Conservation (phyloP, 2,329 filamentous ascomycete genomes). For the Coniochaeta ligniaria region DNA sequence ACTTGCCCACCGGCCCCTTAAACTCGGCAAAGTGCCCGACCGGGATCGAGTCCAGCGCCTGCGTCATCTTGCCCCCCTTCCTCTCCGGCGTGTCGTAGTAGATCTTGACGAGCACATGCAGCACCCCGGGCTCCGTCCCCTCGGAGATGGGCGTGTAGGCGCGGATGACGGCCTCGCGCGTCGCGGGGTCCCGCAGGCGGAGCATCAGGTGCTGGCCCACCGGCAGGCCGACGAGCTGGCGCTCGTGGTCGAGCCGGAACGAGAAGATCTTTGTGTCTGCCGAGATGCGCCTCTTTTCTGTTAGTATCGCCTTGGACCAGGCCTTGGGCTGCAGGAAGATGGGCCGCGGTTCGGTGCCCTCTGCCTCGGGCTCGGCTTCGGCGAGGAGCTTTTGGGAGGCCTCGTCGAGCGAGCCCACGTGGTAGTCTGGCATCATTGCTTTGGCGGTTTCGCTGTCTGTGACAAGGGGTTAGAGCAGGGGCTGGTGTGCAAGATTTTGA, state of each 20-base stretch:
- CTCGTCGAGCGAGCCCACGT: slow-evolving; percentile 70
- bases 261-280: slow-evolving; percentile 76
- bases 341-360: slow-evolving; percentile 34
- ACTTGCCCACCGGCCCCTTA: slow-evolving; percentile 83
- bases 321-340: slow-evolving; percentile 64
- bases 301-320: slow-evolving; percentile 69
- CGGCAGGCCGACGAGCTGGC: slow-evolving; percentile 68
- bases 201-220: slow-evolving; percentile 85
- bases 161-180: slow-evolving; percentile 67
- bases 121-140: slow-evolving; percentile 46
- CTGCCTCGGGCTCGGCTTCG: slow-evolving; percentile 23
- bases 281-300: slow-evolving; percentile 62
- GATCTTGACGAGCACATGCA: slow-evolving; percentile 77
- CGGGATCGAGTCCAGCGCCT: slow-evolving; percentile 65
- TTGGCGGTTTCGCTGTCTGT: slow-evolving; percentile 87
- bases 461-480: slow-evolving; percentile 5
- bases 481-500: background rate
- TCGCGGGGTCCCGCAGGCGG: slow-evolving; percentile 65
- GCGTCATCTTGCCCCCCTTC: slow-evolving; percentile 74
- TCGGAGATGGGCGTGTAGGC: slow-evolving; percentile 82
- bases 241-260: slow-evolving; percentile 66
- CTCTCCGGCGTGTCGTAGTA: slow-evolving; percentile 56
- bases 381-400: slow-evolving; percentile 48
- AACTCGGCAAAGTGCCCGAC: slow-evolving; percentile 71
- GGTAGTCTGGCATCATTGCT: slow-evolving; percentile 78